Base-by-base conservation (phyloP, 345 rosid species). In the Sapria himalayana region DNA sequence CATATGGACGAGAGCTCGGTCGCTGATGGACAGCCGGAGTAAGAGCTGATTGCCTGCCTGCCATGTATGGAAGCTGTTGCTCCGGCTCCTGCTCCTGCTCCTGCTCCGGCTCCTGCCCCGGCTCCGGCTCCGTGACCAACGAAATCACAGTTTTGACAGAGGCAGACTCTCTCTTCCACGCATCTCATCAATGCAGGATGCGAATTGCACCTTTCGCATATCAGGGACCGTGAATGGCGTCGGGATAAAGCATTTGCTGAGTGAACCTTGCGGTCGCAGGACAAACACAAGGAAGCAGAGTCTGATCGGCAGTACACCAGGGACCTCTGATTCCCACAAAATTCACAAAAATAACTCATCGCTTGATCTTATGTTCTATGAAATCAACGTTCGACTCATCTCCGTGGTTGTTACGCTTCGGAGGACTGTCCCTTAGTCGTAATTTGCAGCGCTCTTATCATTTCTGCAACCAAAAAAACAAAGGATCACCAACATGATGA, bases 81-180 rank as follows among this genome's bases (percentile, higher is more conserved):
- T 41, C 74, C 71, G 42, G 58, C 50, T 19, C 72, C 73, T 13
- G 74, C 58, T 41, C 74, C 71, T 40, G 58, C 50, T 19, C 72
- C 73, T 13, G 74, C 58, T 41, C 74, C 71, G 42, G 58, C 50
- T 19, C 72, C 73, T n/a, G n/a, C n/a, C n/a, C n/a, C n/a, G 12
- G 74, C 58, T 41, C 74, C 71, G 42, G 58, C 50, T 19, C 72
- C 73, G 44, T 85, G 95, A 18, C 74, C 76, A 5, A 53, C 50
- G 92, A 93, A 77, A 62, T 91, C 93, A 65, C 99, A 91, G 62
- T 73, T 77, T 51, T 91, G 99, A 73, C 99, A 91, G n/a, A 91
- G 76, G 6, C 89, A 84, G 15, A 73, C 51, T 22, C 57, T 84
- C 56, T 84, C 93, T 45, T 80, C 92, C 0, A 54, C 52, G 65